A percentile compares a stretch with the other conserved stretches of the same genome.
phyloP scores from a whole-genome alignment of 2,329 filamentous ascomycete species.

The Colletotrichum echinochloae region DNA sequence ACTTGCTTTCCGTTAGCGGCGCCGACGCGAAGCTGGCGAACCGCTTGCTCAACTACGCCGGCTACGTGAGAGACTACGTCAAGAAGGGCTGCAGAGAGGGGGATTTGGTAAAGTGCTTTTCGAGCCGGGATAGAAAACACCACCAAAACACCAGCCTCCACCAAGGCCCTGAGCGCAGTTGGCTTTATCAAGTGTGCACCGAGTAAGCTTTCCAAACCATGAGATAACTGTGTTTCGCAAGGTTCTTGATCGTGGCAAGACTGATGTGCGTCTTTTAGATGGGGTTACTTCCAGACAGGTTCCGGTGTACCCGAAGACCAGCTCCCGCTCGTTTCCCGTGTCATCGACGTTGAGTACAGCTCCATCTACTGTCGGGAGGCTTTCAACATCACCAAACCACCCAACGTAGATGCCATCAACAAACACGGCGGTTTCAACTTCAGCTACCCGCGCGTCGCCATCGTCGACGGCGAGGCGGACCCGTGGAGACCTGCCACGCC shows the following conservation, averaged over 20 bases:
- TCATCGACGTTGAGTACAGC: constrained; percentile 72
- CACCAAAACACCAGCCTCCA: constrained; percentile 43
- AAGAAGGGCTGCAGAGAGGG: constrained; percentile 44
- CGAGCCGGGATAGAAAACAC: constrained; percentile 42
- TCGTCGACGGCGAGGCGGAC: constrained; percentile 82
- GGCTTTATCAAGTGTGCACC: constrained; percentile 67
- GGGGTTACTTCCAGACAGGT: constrained; percentile 84
- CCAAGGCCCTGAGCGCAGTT: constrained; percentile 51
- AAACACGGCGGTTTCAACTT: constrained; percentile 81
- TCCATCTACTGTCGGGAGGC: constrained; percentile 72
- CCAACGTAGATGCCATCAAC: constrained; percentile 77
- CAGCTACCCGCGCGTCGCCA: constrained; percentile 79
- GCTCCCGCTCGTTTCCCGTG: constrained; percentile 78
- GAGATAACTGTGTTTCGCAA: background rate
- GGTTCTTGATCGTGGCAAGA: background rate
- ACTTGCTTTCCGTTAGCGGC: constrained; percentile 57
- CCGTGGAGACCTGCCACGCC: constrained; percentile 83
- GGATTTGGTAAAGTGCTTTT: constrained; percentile 48
- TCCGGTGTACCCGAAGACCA: constrained; percentile 73
- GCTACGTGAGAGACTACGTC: constrained; percentile 53
- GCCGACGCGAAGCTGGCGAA: constrained; percentile 51
- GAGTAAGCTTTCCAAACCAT: constrained; percentile 53
- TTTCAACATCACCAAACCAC: constrained; percentile 75
- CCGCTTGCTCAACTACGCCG: constrained; percentile 65
- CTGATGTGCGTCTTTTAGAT: constrained; percentile 58